phyloP scores from a whole-genome alignment of 169 alveolate genomes.

The Amoebophrya sp. region DNA sequence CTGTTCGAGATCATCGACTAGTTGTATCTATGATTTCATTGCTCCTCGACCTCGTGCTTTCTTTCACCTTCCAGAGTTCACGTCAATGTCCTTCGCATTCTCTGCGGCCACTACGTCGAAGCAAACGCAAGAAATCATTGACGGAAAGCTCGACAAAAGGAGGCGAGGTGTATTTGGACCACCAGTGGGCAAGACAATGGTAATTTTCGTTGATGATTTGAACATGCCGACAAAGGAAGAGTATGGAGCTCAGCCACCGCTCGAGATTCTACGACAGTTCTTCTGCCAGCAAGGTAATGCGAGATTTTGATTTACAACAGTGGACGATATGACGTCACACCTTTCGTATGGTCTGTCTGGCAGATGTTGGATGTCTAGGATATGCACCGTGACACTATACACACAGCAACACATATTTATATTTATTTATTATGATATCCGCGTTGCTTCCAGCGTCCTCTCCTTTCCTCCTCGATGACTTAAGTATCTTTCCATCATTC shows the following conservation, averaged over 20 bases:
- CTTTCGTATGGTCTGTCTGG: slow-evolving; percentile 69
- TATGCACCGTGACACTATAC: too few species aligned
- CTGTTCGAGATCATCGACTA: too few species aligned
- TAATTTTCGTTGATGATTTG: slow-evolving; percentile 84
- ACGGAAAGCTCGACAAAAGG: slow-evolving; percentile 78
- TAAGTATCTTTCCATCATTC: too few species aligned
- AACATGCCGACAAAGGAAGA: slow-evolving; percentile 89
- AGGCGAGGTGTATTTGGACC: slow-evolving; percentile 87
- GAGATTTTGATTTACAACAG: too few species aligned
- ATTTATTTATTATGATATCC: too few species aligned
- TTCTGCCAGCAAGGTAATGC: slow-evolving; percentile 79
- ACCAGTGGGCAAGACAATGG: slow-evolving; percentile 74
- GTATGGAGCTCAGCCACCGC: slow-evolving; percentile 91
- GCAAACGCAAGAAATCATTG: slow-evolving; percentile 79
- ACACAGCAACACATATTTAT: too few species aligned
- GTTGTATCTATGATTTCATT: too few species aligned
- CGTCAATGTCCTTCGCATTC: slow-evolving; percentile 66
- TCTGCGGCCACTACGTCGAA: slow-evolving; percentile 86
- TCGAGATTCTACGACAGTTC: slow-evolving; percentile 83
- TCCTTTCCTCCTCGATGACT: too few species aligned
- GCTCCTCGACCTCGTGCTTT: too few species aligned
- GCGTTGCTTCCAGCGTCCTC: too few species aligned
- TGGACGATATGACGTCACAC: slow-evolving; percentile 70
- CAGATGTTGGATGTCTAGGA: slow-evolving; percentile 77
- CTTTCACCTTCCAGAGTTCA: too few species aligned